A percentile compares a stretch with the other conserved stretches of the same genome.
Evolutionary conservation across 164 flowering plant species (phyloP).

Genomic region (Vitis amurensis): DNA sequence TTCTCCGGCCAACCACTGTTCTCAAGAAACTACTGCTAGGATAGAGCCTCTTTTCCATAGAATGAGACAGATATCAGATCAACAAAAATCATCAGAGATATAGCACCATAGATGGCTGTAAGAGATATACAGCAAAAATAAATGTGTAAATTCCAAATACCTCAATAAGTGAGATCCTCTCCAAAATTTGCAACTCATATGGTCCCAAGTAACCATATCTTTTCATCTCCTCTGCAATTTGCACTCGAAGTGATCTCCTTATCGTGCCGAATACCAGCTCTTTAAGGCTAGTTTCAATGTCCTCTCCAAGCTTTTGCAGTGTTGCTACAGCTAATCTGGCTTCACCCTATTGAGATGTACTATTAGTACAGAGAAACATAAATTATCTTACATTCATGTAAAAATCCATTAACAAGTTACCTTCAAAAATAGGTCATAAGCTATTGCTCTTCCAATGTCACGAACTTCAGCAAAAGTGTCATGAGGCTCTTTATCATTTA

Average conservation of each 20-base stretch:
- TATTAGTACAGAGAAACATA: slow-evolving; percentile 16
- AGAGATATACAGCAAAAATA: slow-evolving; percentile 7
- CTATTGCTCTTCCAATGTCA: slow-evolving; percentile 88
- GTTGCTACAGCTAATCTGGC: slow-evolving; percentile 78
- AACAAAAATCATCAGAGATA: slow-evolving; percentile 5
- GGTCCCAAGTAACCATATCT: slow-evolving; percentile 67
- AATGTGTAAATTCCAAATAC: slow-evolving; percentile 30
- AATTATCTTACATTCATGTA: not conserved
- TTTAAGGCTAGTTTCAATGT: slow-evolving; percentile 70
- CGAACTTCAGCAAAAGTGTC: slow-evolving; percentile 89
- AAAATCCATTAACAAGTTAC: slow-evolving; percentile 35
- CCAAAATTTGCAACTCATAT: slow-evolving; percentile 66
- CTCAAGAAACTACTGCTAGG: slow-evolving; percentile 89
- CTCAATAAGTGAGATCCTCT: slow-evolving; percentile 78
- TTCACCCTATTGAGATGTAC: slow-evolving; percentile 72
- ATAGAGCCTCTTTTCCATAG: slow-evolving; percentile 67
- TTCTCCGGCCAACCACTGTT: slow-evolving; percentile 48
- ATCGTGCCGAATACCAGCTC: slow-evolving; percentile 84
- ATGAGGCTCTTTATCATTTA: slow-evolving; percentile 48
- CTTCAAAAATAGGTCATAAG: slow-evolving; percentile 92
- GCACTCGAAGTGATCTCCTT: slow-evolving; percentile 73
- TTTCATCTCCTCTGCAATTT: slow-evolving; percentile 74
- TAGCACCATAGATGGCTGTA: slow-evolving; percentile 1
- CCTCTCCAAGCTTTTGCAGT: slow-evolving; percentile 96
- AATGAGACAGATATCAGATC: slow-evolving; percentile 1